These are phyloP conservation scores for Cyclotella choctawhatcheeana DNA, from an alignment of 108 stramenopile species.

Conservation along the genomic window DNA sequence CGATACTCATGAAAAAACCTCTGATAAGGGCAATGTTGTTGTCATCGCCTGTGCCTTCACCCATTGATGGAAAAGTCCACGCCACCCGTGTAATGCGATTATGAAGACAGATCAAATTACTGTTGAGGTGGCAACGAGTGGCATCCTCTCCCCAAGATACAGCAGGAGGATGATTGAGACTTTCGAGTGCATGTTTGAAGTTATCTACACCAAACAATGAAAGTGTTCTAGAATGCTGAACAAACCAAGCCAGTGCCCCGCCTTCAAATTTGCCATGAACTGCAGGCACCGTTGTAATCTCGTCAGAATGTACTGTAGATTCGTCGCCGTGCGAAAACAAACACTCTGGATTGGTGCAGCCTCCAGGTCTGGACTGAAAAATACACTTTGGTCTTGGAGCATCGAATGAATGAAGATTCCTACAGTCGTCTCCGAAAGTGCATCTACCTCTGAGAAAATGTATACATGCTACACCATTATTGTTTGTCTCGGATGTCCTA, in stretches of 20 bases:
- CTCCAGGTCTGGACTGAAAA: slow-evolving; percentile 20
- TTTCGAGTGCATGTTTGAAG: slow-evolving; percentile 19
- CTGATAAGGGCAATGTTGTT: slow-evolving; percentile 17
- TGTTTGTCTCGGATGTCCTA: neutral
- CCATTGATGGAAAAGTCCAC: slow-evolving; percentile 27
- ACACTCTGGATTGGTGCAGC: slow-evolving; percentile 41
- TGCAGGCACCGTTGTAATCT: slow-evolving; percentile 7
- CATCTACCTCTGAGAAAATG: slow-evolving; percentile 41
- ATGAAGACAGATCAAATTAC: neutral
- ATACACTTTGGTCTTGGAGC: slow-evolving; percentile 31
- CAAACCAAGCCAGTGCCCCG: slow-evolving; percentile 27
- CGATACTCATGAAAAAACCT: slow-evolving; percentile 33
- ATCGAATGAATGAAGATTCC: slow-evolving; percentile 34
- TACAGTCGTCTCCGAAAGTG: slow-evolving; percentile 33
- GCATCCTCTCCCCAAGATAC: slow-evolving; percentile 8
- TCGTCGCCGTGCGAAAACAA: slow-evolving; percentile 35
- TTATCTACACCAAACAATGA: slow-evolving; percentile 15
- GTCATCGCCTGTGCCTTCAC: slow-evolving; percentile 12
- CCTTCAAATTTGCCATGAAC: slow-evolving; percentile 24
- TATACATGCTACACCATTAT: slow-evolving; percentile 32
- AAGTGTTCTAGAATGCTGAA: slow-evolving; percentile 14
- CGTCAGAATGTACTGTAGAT: neutral
- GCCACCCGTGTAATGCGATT: slow-evolving; percentile 5
- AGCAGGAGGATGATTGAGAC: slow-evolving; percentile 14
- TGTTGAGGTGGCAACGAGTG: slow-evolving; percentile 8